Evolutionary conservation across 2,329 filamentous ascomycete genomes (phyloP).

Genomic region (Cladosporium phlei): DNA sequence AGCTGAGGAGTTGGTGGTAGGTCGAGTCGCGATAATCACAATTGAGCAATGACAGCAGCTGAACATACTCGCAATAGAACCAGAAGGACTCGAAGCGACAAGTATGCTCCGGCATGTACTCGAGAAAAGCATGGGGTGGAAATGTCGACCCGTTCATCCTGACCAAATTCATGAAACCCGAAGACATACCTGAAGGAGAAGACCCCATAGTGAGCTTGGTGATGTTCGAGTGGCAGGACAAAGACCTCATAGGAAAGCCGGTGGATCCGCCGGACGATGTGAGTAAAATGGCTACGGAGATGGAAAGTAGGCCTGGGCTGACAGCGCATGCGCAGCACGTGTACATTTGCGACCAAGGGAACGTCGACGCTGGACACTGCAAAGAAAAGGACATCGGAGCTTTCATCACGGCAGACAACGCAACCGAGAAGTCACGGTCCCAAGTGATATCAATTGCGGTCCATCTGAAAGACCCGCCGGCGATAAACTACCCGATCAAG

Average conservation of each 20-base stretch:
- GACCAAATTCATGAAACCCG: constrained; percentile 67
- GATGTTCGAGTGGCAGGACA: constrained; percentile 92
- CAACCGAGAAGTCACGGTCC: constrained; percentile 64
- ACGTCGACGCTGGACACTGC: constrained; percentile 66
- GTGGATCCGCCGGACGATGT: constrained; percentile 53
- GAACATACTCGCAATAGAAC: constrained; percentile 50
- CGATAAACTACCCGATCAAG: constrained; percentile 76
- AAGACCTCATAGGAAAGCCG: constrained; percentile 68
- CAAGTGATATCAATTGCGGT: constrained; percentile 75
- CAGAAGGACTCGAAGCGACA: constrained; percentile 72
- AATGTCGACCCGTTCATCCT: constrained; percentile 83
- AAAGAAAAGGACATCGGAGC: constrained; percentile 72
- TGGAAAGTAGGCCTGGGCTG: constrained; percentile 10
- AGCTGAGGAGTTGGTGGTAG: constrained; percentile 31
- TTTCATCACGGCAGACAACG: constrained; percentile 76
- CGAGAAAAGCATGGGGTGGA: constrained; percentile 81
- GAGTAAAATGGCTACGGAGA: constrained; percentile 20
- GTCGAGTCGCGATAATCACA: constrained; percentile 8
- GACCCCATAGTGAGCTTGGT: constrained; percentile 78
- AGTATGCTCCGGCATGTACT: constrained; percentile 92
- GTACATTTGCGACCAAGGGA: constrained; percentile 71
- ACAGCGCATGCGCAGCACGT: constrained; percentile 45
- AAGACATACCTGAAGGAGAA: constrained; percentile 50
- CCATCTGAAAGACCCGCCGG: constrained; percentile 68
- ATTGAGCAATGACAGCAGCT: constrained; percentile 11